A percentile compares a stretch with the other conserved stretches of the same genome.
Evolutionary conservation across 2,329 filamentous ascomycete genomes (phyloP).

Genomic region (Aspergillus costaricaensis): DNA sequence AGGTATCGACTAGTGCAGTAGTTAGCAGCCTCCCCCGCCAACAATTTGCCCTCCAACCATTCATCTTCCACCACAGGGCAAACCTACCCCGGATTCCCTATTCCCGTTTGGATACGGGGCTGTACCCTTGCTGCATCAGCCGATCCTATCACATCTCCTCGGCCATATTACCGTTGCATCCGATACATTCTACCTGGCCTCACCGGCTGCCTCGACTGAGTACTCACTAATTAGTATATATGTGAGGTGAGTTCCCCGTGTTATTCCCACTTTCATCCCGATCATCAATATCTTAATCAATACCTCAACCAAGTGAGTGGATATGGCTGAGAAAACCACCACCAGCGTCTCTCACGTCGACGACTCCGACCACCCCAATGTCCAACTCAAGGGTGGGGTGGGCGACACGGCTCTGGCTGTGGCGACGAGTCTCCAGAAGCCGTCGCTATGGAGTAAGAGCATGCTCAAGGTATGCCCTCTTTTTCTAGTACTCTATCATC

Average conservation of each 20-base stretch:
- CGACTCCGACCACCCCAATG: slow-evolving; percentile 6
- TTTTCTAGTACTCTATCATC: background rate
- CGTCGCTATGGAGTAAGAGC: slow-evolving; percentile 38
- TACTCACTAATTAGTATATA: background rate
- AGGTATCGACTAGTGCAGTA: no score
- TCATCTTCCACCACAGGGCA: background rate
- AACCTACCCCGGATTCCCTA: slow-evolving; percentile 9
- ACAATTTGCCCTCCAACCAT: background rate
- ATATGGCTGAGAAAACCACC: slow-evolving; percentile 6
- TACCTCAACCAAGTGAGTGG: background rate
- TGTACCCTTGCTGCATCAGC: slow-evolving; percentile 8
- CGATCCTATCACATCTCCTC: slow-evolving; percentile 6
- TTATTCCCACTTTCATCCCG: background rate
- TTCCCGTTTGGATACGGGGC: slow-evolving; percentile 10
- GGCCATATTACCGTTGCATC: background rate
- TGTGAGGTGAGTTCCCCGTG: background rate
- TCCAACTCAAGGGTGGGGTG: slow-evolving; percentile 20
- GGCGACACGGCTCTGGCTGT: slow-evolving; percentile 35
- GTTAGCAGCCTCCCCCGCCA: background rate
- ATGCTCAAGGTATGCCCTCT: slow-evolving; percentile 45
- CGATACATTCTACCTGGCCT: background rate
- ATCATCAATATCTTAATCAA: background rate
- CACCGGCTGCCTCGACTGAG: background rate
- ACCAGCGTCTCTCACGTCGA: slow-evolving; percentile 9
- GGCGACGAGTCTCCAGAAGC: slow-evolving; percentile 36